Conservation (phyloP, 805 yeast species). For the Yarrowia sp. region DNA sequence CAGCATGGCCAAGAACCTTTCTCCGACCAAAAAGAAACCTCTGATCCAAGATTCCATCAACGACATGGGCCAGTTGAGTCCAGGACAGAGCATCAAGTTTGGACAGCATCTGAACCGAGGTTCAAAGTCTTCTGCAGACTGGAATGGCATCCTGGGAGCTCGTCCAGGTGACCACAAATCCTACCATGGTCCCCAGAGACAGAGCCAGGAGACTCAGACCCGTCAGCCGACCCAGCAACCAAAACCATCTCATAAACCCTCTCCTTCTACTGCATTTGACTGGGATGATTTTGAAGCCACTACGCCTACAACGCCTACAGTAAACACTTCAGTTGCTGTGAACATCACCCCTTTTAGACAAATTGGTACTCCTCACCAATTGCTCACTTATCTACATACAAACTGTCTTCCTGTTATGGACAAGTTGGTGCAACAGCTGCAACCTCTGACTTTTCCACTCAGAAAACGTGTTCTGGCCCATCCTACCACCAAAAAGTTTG, state of each 20-base stretch:
- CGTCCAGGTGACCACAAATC: constrained; percentile 31
- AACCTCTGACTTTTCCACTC: constrained; percentile 43
- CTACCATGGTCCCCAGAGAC: not conserved
- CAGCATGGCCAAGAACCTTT: constrained; percentile 1
- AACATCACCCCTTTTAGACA: not conserved
- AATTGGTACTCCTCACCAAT: constrained; percentile 48
- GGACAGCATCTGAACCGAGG: constrained; percentile 42
- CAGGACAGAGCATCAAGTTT: constrained; percentile 40
- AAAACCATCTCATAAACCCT: not conserved
- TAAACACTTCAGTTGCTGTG: not conserved
- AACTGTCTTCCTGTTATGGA: constrained; percentile 43
- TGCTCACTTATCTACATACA: constrained; percentile 41
- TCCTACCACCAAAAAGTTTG: constrained; percentile 42
- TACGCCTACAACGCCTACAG: not conserved
- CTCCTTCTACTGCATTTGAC: constrained; percentile 2
- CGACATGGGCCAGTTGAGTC: constrained; percentile 30
- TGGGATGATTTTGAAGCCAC: constrained; percentile 26
- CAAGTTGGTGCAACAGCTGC: constrained; percentile 40
- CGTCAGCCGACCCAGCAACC: not conserved
- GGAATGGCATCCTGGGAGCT: constrained; percentile 42
- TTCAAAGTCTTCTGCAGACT: constrained; percentile 39
- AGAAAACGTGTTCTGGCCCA: constrained; percentile 43
- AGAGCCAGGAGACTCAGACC: not conserved
- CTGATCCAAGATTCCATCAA: constrained; percentile 39
- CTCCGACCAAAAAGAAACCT: constrained; percentile 16